These are phyloP conservation scores for Oxytropis ochrocephala DNA, from an alignment of 306 rosid species.

Conservation along the genomic window DNA sequence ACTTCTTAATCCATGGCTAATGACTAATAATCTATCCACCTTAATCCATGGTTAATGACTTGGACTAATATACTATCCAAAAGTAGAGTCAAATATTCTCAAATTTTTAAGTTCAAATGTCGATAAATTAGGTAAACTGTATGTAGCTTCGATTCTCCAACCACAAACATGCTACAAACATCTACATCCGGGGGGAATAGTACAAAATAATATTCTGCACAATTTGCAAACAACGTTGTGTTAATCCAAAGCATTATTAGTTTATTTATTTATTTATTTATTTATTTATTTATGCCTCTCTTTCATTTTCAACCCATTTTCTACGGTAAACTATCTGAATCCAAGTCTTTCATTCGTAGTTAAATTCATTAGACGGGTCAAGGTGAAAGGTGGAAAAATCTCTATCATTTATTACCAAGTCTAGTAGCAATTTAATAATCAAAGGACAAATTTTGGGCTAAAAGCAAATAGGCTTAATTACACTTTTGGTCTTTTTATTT, in stretches of 20 bases:
- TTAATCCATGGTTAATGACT: too few relatives aligned
- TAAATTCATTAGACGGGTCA: constrained; percentile 19
- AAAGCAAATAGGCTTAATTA: too few relatives aligned
- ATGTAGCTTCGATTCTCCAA: neutral
- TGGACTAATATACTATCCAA: too few relatives aligned
- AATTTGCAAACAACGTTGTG: neutral
- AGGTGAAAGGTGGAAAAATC: neutral
- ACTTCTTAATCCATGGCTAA: too few relatives aligned
- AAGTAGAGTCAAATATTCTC: constrained; percentile 3
- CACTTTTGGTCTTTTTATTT: too few relatives aligned
- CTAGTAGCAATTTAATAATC: too few relatives aligned
- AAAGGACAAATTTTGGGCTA: neutral
- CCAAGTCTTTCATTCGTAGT: neutral
- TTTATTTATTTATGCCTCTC: neutral
- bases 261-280: neutral
- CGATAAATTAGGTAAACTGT: constrained; percentile 7
- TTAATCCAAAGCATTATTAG: neutral
- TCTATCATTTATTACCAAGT: constrained; percentile 4
- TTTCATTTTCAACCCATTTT: constrained; percentile 6
- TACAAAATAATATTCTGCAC: neutral
- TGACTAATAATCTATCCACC: too few relatives aligned
- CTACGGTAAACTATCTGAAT: neutral
- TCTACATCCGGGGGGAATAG: too few relatives aligned
- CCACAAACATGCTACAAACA: neutral
- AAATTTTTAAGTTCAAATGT: constrained; percentile 13